A percentile compares a stretch with the other conserved stretches of the same genome.
Evolutionary conservation across 1,139 yeast species (phyloP).

Genomic region (Yamadazyma blattariae): DNA sequence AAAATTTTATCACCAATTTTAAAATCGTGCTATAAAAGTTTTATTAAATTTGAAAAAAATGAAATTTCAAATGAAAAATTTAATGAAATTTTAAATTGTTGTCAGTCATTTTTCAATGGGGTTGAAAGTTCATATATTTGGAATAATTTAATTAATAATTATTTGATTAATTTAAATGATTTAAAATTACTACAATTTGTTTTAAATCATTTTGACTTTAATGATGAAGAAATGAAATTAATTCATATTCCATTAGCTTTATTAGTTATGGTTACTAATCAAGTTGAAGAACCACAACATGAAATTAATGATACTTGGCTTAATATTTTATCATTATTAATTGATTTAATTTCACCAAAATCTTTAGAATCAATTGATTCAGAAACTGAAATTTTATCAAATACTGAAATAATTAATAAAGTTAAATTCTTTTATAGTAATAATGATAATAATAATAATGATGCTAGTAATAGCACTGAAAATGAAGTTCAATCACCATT

Average conservation of each 20-base stretch:
- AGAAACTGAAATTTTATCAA: not conserved
- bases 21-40: slow-evolving; percentile 23
- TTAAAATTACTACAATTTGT: slow-evolving; percentile 56
- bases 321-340: slow-evolving; percentile 34
- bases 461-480: no score
- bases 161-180: slow-evolving; percentile 12
- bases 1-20: slow-evolving; percentile 65
- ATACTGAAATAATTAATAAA: slow-evolving; percentile 14
- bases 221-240: slow-evolving; percentile 82
- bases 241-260: slow-evolving; percentile 73
- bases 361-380: slow-evolving; percentile 39
- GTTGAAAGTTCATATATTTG: slow-evolving; percentile 80
- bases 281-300: not conserved
- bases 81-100: slow-evolving; percentile 51
- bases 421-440: slow-evolving; percentile 18
- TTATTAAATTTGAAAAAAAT: no score
- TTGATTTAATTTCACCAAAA: slow-evolving; percentile 56
- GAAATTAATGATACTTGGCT: slow-evolving; percentile 21
- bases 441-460: not conserved
- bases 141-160: slow-evolving; percentile 29
- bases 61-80: slow-evolving; percentile 7
- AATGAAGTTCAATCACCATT: slow-evolving; percentile 31
- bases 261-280: slow-evolving; percentile 33
- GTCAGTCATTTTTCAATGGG: slow-evolving; percentile 75
- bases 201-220: slow-evolving; percentile 63